Base-by-base conservation (phyloP, 495 filamentous ascomycete species). In the Tuber indicum region DNA sequence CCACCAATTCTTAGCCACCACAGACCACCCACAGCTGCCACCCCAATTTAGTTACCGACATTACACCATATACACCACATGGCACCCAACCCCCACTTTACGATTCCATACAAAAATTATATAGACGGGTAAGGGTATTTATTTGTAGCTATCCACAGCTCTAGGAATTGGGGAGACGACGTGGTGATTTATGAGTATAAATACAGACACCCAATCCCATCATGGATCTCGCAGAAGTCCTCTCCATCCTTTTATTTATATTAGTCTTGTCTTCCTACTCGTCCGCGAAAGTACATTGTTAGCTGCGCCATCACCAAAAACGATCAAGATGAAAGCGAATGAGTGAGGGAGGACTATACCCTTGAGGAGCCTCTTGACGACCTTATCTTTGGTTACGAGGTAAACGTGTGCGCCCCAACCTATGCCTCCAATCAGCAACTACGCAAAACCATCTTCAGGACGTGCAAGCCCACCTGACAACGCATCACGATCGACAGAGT, bases 331-430 rank as follows among this genome's bases (percentile, higher is more conserved):
- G 10, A 52, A 46, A 39, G 69, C 19, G 9, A 19, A 19, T 23
- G 43, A 32, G 77, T 77, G 43, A 10, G 12, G n/a, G n/a, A 16
- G n/a, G 32, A 66, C 14, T 36, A 36, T 86, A 85, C 96, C 94
- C 90, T 99, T 99, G 84, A 99, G 86, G 88, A 98, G 89, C 83
- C 96, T 89, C 91, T 99, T 97, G 82, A 95, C 97, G 66, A 98
- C 94, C 91, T 98, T 98, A 86, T 97, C 94, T 89, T 98, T 99
- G 89, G 98, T 96, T 86, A 99, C 96, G 81, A 99, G 94, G 86
- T 98, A 98, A 78, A 99, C 96, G 82, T 98, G 93, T 47, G 96
- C 96, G 84, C 96, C 96, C 96, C 96, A 99, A 80, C 96, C 76
- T 72, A 46, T 21, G 36, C 52, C 9, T 26, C 44, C 41, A 23